These are phyloP conservation scores for Bacidia rubella DNA, from an alignment of 495 filamentous ascomycete genomes.

Conservation along the genomic window DNA sequence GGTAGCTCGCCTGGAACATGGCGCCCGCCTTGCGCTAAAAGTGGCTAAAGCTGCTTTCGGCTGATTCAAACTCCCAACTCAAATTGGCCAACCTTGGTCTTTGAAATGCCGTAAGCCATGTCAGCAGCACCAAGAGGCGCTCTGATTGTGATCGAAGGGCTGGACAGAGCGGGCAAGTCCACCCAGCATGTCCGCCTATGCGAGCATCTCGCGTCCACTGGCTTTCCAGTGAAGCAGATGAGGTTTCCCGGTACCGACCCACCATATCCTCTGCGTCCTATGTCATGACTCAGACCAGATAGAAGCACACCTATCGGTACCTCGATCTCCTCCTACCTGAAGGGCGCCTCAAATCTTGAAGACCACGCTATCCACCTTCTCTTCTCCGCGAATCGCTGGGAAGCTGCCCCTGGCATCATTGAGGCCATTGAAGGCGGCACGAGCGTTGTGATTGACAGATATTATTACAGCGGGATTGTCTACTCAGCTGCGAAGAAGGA, in stretches of 20 bases:
- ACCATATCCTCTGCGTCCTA: neutral
- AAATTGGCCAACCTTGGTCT: no score
- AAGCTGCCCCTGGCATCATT: slow-evolving; percentile 54
- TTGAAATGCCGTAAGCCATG: no score
- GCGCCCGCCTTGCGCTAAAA: no score
- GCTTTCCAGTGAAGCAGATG: slow-evolving; percentile 55
- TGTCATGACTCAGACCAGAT: slow-evolving; percentile 37
- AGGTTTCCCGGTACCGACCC: slow-evolving; percentile 65
- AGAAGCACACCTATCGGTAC: slow-evolving; percentile 78
- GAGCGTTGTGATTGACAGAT: slow-evolving; percentile 78
- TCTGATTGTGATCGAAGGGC: slow-evolving; percentile 82
- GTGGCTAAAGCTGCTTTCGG: no score
- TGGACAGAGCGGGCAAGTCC: slow-evolving; percentile 90
- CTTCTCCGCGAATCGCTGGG: slow-evolving; percentile 95
- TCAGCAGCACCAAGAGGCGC: slow-evolving; percentile 39
- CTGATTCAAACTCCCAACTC: no score
- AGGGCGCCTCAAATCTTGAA: slow-evolving; percentile 57
- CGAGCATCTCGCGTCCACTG: slow-evolving; percentile 44
- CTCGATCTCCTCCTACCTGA: slow-evolving; percentile 81
- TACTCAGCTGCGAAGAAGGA: slow-evolving; percentile 90
- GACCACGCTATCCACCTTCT: slow-evolving; percentile 91
- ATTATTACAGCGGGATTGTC: slow-evolving; percentile 85
- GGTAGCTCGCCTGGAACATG: no score
- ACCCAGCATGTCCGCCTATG: slow-evolving; percentile 74
- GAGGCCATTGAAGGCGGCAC: slow-evolving; percentile 46